Evolutionary conservation across 2,329 filamentous ascomycete genomes (phyloP).

Genomic region (Fusarium austroafricanum): DNA sequence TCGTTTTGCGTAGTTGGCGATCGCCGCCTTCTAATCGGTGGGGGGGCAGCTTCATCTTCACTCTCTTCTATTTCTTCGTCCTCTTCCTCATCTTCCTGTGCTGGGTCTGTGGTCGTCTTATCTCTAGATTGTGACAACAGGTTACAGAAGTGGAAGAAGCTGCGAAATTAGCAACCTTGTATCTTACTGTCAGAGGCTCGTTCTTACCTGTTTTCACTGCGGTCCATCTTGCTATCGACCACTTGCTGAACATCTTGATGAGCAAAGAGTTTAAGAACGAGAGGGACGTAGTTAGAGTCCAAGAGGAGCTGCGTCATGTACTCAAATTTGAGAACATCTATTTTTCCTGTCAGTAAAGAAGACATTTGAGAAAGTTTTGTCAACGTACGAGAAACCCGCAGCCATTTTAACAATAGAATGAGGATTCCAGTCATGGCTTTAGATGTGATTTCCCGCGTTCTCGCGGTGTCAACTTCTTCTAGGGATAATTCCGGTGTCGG

Average conservation of each 20-base stretch:
- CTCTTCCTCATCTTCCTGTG: constrained; percentile 53
- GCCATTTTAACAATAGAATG: constrained; percentile 92
- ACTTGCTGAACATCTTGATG: constrained; percentile 93
- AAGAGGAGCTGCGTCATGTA: constrained; percentile 93
- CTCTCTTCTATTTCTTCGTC: constrained; percentile 60
- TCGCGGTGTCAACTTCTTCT: constrained; percentile 84
- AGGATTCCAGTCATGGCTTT: constrained; percentile 94
- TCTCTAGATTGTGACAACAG: constrained; percentile 66
- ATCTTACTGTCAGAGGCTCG: background rate
- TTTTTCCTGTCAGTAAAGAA: constrained; percentile 27
- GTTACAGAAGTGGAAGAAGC: constrained; percentile 93
- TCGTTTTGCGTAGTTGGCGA: constrained; percentile 55
- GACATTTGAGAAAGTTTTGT: background rate
- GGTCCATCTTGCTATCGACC: constrained; percentile 86
- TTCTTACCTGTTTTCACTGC: constrained; percentile 79
- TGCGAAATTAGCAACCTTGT: constrained; percentile 50
- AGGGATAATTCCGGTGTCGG: constrained; percentile 61
- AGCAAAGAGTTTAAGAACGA: constrained; percentile 92
- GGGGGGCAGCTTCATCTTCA: constrained; percentile 84
- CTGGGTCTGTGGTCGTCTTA: constrained; percentile 49
- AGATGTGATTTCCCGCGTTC: constrained; percentile 86
- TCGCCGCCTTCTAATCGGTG: constrained; percentile 77
- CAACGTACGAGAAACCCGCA: constrained; percentile 87
- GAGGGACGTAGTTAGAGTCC: constrained; percentile 93
- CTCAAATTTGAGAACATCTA: constrained; percentile 94